Base-by-base conservation (phyloP, 192 early-diverging fungal species). In the Coemansia javaensis region DNA sequence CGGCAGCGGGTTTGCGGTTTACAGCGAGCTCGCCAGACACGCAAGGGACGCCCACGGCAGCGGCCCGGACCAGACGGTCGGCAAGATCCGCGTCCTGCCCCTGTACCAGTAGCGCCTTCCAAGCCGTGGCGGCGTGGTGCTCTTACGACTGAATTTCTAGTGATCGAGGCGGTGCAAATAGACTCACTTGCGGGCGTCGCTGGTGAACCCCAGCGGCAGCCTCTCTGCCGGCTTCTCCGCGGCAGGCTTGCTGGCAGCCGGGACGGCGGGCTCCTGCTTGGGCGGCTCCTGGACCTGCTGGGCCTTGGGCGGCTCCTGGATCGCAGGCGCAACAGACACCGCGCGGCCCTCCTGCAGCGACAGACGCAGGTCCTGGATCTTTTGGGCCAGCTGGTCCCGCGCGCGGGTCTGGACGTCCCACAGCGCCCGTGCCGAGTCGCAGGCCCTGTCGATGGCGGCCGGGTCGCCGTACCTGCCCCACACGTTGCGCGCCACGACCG, bases 391-490 rank as follows among this genome's bases (percentile, higher is more conserved):
- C 25, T 25, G 12, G 21, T n/a, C 18, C 21, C n/a, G 20, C 3
- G 18, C 9, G n/a, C n/a, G 5, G 2, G 11, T 27, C 44, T 32
- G 30, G 10, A 9, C 13, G 18, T 8, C 13, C 44, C 44, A 23
- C 32, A 21, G 30, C 3, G 9, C 30, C 1, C 8, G 9, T 15
- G 10, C 14, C 32, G 20, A 13, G 1, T 47, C 54, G 3, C 22
- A 24, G 31, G 30, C 45, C 0, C 32, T 30, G 16, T 75, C 63
- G 15, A 75, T 53, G 15, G 50, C 32, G 21, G 12, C 13, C 0
- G 71, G 64, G 20, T 75, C 71, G 8, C 71, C 71, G 21, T 75
- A 75, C 11, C 71, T 31, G 20, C 55, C 64, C 71, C 71, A 75
- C 17, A 75, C 47, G n/a, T 63, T 67, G n/a, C 63, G 45, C 28